phyloP scores from a whole-genome alignment of 1,284 basidiomycete species.

The Stereum hirsutum region DNA sequence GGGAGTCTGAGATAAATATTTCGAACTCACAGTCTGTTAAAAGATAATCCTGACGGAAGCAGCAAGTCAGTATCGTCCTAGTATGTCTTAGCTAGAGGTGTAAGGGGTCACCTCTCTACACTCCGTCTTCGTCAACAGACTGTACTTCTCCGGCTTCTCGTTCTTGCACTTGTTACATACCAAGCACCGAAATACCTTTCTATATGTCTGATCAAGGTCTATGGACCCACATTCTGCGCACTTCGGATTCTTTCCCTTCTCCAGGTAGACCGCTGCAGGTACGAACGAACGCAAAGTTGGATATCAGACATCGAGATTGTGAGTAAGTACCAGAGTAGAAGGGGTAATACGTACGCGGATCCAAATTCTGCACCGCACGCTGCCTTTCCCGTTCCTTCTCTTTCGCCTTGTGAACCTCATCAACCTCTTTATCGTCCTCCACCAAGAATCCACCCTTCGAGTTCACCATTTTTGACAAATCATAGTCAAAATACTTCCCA shows the following conservation, averaged over 20 bases:
- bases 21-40: slow-evolving; percentile 69
- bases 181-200: slow-evolving; percentile 72
- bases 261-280: slow-evolving; percentile 52
- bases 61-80: slow-evolving; percentile 3
- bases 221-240: slow-evolving; percentile 78
- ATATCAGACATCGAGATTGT: background rate
- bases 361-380: slow-evolving; percentile 56
- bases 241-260: slow-evolving; percentile 65
- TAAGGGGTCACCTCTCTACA: slow-evolving; percentile 74
- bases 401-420: slow-evolving; percentile 56
- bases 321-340: background rate
- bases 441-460: slow-evolving; percentile 90
- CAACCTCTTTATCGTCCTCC: slow-evolving; percentile 71
- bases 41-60: slow-evolving; percentile 69
- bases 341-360: slow-evolving; percentile 47
- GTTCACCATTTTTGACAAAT: slow-evolving; percentile 94
- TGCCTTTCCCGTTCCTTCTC: slow-evolving; percentile 73
- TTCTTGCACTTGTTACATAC: slow-evolving; percentile 91
- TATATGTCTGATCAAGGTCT: slow-evolving; percentile 78
- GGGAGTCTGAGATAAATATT: background rate
- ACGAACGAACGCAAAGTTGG: background rate
- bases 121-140: slow-evolving; percentile 95
- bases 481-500: slow-evolving; percentile 92
- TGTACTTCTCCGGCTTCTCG: slow-evolving; percentile 85
- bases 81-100: background rate